Conservation (phyloP, 495 filamentous ascomycete genomes). For the Trichoderma orchidacearum region DNA sequence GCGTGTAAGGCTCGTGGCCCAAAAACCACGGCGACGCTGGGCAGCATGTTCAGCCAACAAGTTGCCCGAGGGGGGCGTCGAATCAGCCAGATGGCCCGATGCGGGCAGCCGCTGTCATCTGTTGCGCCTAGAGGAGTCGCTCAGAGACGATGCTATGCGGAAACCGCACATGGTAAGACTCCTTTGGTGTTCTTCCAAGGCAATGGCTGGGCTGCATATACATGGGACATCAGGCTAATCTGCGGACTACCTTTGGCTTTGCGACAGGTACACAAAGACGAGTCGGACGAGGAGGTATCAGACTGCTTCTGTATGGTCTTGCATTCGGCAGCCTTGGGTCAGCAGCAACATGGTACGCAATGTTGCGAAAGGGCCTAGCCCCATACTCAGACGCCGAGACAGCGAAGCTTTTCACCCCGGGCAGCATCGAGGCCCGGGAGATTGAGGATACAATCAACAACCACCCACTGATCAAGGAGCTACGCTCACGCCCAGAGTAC, state of each 20-base stretch:
- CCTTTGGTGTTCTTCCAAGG: not conserved
- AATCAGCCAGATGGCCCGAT: not conserved
- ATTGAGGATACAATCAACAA: conserved; percentile 60
- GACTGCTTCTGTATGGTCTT: conserved; percentile 18
- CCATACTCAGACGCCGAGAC: conserved; percentile 50
- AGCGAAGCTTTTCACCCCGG: conserved; percentile 48
- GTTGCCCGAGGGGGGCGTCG: not conserved
- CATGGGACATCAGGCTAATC: not conserved
- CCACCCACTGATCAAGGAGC: conserved; percentile 52
- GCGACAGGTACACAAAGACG: not conserved
- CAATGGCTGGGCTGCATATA: not conserved
- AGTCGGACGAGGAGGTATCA: not conserved
- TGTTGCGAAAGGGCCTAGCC: not conserved
- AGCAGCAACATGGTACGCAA: not conserved
- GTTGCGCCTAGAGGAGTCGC: not conserved
- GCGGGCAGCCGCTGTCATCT: not conserved
- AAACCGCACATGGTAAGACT: not conserved
- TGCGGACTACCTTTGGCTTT: not conserved
- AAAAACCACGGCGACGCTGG: not conserved
- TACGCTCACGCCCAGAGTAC: conserved; percentile 56
- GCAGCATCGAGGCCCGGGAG: conserved; percentile 42
- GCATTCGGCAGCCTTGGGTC: conserved; percentile 32
- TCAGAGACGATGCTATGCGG: not conserved
- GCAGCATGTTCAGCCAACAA: not conserved
- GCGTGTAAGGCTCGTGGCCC: conserved; percentile 73